Conservation (phyloP, 371 early-diverging fungal genomes). For the Encephalitozoon hellem region DNA sequence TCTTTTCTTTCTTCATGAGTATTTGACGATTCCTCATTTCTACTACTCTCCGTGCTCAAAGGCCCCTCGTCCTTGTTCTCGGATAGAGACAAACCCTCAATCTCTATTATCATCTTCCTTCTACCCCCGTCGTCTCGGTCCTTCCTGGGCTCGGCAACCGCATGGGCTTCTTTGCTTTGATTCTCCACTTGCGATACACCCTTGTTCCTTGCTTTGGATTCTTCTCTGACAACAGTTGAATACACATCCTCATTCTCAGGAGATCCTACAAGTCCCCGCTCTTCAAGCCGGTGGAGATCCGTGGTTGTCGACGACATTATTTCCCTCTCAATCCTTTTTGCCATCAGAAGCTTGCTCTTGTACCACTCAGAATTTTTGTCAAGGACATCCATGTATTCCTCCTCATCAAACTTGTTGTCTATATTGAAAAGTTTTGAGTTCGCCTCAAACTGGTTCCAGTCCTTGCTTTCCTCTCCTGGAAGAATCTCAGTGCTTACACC, state of each 20-base stretch:
- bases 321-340: slow-evolving; percentile 75
- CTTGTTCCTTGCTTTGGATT: background rate
- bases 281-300: slow-evolving; percentile 80
- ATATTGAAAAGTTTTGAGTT: slow-evolving; percentile 86
- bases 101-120: slow-evolving; percentile 15
- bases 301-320: slow-evolving; percentile 67
- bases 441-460: slow-evolving; percentile 95
- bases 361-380: slow-evolving; percentile 74
- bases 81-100: background rate
- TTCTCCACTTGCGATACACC: background rate
- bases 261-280: slow-evolving; percentile 67
- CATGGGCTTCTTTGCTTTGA: background rate
- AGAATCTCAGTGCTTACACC: background rate
- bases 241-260: slow-evolving; percentile 64
- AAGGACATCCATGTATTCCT: slow-evolving; percentile 80
- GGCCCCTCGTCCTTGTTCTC: background rate
- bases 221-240: slow-evolving; percentile 10
- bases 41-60: background rate
- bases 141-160: too few relatives aligned
- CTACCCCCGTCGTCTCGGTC: background rate
- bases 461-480: slow-evolving; percentile 3
- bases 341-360: slow-evolving; percentile 74
- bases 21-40: background rate
- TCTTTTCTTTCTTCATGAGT: background rate
- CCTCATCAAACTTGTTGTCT: slow-evolving; percentile 81